phyloP scores from a whole-genome alignment of 139 green algal species.

The Nannochloris sp. region DNA sequence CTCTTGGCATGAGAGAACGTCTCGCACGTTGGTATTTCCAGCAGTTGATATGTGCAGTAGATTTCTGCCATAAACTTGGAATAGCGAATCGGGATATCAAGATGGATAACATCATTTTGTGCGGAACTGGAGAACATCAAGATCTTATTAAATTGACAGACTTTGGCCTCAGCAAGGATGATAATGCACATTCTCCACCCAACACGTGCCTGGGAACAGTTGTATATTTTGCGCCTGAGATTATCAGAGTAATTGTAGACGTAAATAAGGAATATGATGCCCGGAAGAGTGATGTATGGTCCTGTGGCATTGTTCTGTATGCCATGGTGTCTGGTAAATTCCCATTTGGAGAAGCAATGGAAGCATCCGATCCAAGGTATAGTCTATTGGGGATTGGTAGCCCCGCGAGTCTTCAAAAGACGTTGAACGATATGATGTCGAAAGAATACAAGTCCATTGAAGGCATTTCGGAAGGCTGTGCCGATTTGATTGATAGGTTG shows the following conservation, averaged over 20 bases:
- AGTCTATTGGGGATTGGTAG: no score
- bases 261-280: slow-evolving; percentile 72
- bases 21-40: slow-evolving; percentile 91
- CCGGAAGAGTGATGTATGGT: slow-evolving; percentile 91
- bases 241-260: slow-evolving; percentile 56
- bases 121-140: slow-evolving; percentile 30
- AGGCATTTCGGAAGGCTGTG: slow-evolving; percentile 4
- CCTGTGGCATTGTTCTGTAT: slow-evolving; percentile 93
- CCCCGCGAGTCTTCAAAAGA: slow-evolving; percentile 20
- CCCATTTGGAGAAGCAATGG: slow-evolving; percentile 83
- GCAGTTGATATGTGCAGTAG: slow-evolving; percentile 88
- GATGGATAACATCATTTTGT: slow-evolving; percentile 94
- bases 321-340: slow-evolving; percentile 86
- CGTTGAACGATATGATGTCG: slow-evolving; percentile 17
- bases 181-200: slow-evolving; percentile 60
- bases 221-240: slow-evolving; percentile 92
- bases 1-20: slow-evolving; percentile 72
- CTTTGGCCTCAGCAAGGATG: slow-evolving; percentile 58
- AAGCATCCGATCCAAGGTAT: slow-evolving; percentile 46
- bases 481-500: not conserved
- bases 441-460: not conserved
- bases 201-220: slow-evolving; percentile 85
- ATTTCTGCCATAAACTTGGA: slow-evolving; percentile 87
- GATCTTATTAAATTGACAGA: slow-evolving; percentile 52
- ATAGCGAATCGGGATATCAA: slow-evolving; percentile 84